These are phyloP conservation scores for Xylaria bambusicola DNA, from an alignment of 495 filamentous ascomycete genomes.

Conservation along the genomic window DNA sequence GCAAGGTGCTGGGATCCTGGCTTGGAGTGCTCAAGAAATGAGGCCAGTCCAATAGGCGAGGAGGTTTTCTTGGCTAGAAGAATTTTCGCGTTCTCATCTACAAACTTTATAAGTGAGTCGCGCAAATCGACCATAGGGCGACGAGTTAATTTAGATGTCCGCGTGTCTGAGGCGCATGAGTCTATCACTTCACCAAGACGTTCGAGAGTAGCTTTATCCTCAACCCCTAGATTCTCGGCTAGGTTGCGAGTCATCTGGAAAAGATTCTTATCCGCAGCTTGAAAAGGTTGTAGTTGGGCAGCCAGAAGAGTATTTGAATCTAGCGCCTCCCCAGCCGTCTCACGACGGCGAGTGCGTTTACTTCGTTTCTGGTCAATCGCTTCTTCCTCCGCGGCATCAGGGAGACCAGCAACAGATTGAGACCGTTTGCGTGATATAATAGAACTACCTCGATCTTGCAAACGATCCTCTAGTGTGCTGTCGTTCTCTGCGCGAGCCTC, in stretches of 20 bases:
- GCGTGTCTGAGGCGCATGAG: constrained; percentile 47
- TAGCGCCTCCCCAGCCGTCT: constrained; percentile 70
- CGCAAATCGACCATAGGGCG: constrained; percentile 43
- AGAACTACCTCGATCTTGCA: constrained; percentile 35
- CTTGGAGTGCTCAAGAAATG: constrained; percentile 79
- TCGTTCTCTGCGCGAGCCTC: constrained; percentile 22
- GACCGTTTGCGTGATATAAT: constrained; percentile 61
- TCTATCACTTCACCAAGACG: constrained; percentile 57
- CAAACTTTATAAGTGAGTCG: constrained; percentile 42
- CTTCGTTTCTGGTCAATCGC: constrained; percentile 71
- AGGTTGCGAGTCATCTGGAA: constrained; percentile 69
- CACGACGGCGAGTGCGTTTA: constrained; percentile 78
- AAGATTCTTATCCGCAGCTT: constrained; percentile 73
- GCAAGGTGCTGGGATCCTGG: constrained; percentile 55
- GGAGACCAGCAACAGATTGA: constrained; percentile 61
- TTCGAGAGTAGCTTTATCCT: constrained; percentile 50
- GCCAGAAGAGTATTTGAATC: constrained; percentile 72
- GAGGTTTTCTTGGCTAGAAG: constrained; percentile 45
- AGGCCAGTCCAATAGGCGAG: constrained; percentile 55
- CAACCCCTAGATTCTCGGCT: constrained; percentile 66
- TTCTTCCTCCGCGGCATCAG: constrained; percentile 55
- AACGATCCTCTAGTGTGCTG: constrained; percentile 23
- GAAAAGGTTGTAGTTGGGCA: constrained; percentile 66
- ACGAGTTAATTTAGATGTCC: constrained; percentile 43
- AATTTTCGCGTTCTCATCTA: constrained; percentile 44